A percentile compares a stretch with the other conserved stretches of the same genome.
Conservation (phyloP, 139 green algal genomes). For the Micractinium conductrix region DNA sequence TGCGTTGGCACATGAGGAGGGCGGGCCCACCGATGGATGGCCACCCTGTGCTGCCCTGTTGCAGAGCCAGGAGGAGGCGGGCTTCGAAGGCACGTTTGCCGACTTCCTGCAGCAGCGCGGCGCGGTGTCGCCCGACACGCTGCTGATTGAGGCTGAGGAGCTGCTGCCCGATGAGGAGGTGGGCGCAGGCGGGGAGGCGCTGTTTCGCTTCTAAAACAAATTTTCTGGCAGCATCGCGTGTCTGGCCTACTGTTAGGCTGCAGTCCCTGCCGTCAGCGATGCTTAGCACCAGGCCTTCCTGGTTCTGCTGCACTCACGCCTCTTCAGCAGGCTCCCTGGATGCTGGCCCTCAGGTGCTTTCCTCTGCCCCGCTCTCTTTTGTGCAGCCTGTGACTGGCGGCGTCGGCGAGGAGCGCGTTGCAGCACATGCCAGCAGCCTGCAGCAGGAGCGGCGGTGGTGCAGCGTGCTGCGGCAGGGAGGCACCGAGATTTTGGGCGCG, state of each 20-base stretch:
- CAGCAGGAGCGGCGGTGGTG: constrained; percentile 10
- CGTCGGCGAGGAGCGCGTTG: too few relatives aligned
- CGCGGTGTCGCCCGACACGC: not conserved
- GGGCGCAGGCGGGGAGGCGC: too few relatives aligned
- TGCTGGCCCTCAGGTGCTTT: too few relatives aligned
- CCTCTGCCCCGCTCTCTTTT: too few relatives aligned
- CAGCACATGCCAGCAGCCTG: not conserved
- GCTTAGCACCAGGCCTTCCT: too few relatives aligned
- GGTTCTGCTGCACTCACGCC: too few relatives aligned
- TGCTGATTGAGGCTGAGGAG: not conserved
- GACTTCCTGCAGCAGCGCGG: constrained; percentile 50
- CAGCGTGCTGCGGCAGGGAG: not conserved
- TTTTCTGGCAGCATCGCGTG: too few relatives aligned
- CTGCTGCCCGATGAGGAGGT: constrained; percentile 6
- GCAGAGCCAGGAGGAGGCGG: constrained; percentile 50
- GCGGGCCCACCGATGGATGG: not conserved
- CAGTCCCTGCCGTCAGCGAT: too few relatives aligned
- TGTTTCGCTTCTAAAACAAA: not conserved
- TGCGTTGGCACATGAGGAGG: too few relatives aligned
- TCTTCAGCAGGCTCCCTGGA: too few relatives aligned
- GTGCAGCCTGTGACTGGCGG: constrained; percentile 9
- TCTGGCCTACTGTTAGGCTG: too few relatives aligned
- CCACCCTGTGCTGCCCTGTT: not conserved
- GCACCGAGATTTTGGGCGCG: constrained; percentile 26
- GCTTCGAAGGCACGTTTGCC: constrained; percentile 58